phyloP scores from a whole-genome alignment of 345 rosid species.

The Clausena lansium region DNA sequence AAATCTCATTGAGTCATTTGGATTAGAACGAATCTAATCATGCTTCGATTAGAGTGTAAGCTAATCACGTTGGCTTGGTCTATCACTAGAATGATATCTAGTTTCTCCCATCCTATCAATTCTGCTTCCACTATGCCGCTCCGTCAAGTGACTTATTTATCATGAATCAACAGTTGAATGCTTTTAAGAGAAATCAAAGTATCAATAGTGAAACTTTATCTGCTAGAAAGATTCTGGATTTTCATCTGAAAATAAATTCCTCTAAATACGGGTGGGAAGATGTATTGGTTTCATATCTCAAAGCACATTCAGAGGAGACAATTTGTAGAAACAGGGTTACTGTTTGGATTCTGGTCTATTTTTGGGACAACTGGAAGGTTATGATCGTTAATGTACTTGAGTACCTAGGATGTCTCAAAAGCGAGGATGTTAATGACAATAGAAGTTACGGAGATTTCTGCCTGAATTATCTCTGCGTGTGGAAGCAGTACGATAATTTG shows the following conservation, averaged over 20 bases:
- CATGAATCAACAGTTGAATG: constrained; percentile 30
- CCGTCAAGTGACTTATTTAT: constrained; percentile 14
- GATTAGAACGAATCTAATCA: too few species aligned
- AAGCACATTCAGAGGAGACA: constrained; percentile 14
- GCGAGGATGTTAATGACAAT: background rate
- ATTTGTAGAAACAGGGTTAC: constrained; percentile 17
- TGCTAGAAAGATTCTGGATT: constrained; percentile 42
- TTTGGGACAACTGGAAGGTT: constrained; percentile 50
- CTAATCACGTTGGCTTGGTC: too few species aligned
- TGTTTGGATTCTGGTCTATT: constrained; percentile 33
- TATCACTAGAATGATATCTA: too few species aligned
- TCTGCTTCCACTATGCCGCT: too few species aligned
- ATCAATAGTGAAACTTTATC: constrained; percentile 38
- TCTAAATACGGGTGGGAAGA: constrained; percentile 29
- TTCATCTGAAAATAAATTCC: constrained; percentile 17
- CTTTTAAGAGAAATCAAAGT: constrained; percentile 28
- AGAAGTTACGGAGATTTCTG: constrained; percentile 35
- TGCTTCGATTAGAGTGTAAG: too few species aligned
- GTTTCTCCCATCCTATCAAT: too few species aligned
- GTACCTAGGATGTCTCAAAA: constrained; percentile 17
- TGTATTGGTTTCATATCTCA: constrained; percentile 21
- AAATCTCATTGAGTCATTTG: too few species aligned
- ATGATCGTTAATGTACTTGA: constrained; percentile 24
- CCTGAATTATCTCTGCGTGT: constrained; percentile 45
- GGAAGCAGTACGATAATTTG: constrained; percentile 17